phyloP scores from a whole-genome alignment of 805 yeast genomes.

The Wickerhamiella sergipiensis region DNA sequence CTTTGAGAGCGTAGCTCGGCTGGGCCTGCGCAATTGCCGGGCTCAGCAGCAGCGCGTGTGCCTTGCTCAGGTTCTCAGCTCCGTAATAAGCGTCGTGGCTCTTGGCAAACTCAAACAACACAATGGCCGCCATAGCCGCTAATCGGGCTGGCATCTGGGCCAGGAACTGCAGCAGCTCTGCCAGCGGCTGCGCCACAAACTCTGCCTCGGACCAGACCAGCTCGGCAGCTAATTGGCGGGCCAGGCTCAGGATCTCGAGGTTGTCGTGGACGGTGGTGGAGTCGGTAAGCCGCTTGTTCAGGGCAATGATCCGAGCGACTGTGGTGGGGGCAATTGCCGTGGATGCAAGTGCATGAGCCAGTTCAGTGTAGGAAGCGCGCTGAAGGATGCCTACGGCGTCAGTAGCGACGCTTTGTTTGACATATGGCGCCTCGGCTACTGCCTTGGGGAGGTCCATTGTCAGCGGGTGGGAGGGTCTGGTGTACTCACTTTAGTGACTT shows the following conservation, averaged over 20 bases:
- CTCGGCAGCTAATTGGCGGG: background rate
- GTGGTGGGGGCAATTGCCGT: conserved; percentile 1
- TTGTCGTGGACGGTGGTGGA: background rate
- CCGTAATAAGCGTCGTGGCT: background rate
- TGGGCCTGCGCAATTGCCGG: background rate
- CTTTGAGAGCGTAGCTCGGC: background rate
- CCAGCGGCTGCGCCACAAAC: background rate
- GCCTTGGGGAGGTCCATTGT: background rate
- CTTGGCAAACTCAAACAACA: background rate
- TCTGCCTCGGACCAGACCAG: background rate
- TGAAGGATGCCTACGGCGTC: background rate
- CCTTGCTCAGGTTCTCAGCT: background rate
- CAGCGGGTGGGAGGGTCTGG: no score
- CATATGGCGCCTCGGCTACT: background rate
- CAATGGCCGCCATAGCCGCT: background rate
- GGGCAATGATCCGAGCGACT: background rate
- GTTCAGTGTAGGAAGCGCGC: background rate
- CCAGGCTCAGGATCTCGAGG: background rate
- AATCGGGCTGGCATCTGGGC: background rate
- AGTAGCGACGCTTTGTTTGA: background rate
- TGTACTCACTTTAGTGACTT: no score
- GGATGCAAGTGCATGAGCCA: background rate
- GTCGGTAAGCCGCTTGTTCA: background rate
- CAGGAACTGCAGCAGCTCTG: background rate
- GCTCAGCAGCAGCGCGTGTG: background rate